These are phyloP conservation scores for Tetrahymena malaccensis DNA, from an alignment of 73 alveolate genomes.

Conservation along the genomic window DNA sequence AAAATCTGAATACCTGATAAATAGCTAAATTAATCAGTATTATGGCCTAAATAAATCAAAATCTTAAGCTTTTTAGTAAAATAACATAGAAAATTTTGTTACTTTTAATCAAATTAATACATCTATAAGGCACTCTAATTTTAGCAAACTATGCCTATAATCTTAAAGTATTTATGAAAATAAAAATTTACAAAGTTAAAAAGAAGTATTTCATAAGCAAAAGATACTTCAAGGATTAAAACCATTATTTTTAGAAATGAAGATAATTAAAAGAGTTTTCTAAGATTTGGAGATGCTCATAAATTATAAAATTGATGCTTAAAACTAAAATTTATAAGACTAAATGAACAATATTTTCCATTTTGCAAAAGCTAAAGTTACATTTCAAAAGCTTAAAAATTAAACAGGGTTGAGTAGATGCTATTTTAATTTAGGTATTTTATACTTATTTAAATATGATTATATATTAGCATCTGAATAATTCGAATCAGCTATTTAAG, in stretches of 20 bases:
- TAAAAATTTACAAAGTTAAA: no score
- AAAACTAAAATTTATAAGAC: not conserved
- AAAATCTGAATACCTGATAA: no score
- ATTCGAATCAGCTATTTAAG: not conserved
- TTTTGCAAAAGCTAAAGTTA: not conserved
- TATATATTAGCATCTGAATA: not conserved
- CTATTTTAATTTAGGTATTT: not conserved
- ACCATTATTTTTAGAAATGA: not conserved
- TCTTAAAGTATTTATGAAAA: no score
- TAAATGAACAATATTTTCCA: not conserved
- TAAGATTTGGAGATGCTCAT: not conserved
- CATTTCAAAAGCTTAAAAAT: not conserved
- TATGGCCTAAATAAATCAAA: no score
- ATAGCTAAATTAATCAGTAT: no score
- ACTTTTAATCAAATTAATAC: no score
- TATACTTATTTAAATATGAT: not conserved
- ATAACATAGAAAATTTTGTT: no score
- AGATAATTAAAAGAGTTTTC: no score
- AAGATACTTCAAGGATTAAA: not conserved
- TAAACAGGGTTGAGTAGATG: not conserved
- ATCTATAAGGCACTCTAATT: no score
- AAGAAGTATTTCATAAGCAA: no score
- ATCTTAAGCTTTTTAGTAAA: no score
- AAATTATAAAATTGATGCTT: not conserved
- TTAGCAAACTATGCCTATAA: no score